phyloP scores from a whole-genome alignment of 768 basidiomycete species.

The Strobilomyces dryophilus region DNA sequence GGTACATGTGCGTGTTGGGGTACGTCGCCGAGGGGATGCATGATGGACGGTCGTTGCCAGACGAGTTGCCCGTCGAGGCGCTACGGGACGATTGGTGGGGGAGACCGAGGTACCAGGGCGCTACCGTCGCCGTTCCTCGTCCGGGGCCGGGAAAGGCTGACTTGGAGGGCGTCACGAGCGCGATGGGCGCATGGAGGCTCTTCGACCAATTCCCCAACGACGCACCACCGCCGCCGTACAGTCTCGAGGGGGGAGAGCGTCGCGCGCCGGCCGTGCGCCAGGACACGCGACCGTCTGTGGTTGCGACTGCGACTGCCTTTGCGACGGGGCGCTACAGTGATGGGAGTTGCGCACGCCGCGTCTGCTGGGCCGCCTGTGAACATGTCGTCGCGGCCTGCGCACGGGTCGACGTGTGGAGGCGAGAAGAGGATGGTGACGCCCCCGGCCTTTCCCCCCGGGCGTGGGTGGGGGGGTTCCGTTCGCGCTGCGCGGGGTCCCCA shows the following conservation, averaged over 20 bases:
- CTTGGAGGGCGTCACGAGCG: slow-evolving; percentile 18
- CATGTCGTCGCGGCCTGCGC: not conserved
- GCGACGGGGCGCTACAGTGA: too few species aligned
- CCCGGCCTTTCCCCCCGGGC: too few species aligned
- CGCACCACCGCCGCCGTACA: slow-evolving; percentile 66
- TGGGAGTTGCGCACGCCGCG: not conserved
- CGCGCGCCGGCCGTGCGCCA: not conserved
- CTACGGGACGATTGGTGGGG: slow-evolving; percentile 71
- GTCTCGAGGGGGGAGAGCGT: slow-evolving; percentile 37
- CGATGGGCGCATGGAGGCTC: slow-evolving; percentile 45
- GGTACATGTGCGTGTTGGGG: slow-evolving; percentile 81
- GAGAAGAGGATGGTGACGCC: not conserved
- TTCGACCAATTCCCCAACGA: slow-evolving; percentile 44
- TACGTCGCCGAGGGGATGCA: slow-evolving; percentile 66
- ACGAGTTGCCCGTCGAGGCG: slow-evolving; percentile 66
- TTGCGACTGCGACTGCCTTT: slow-evolving; percentile 1
- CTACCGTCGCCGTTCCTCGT: too few species aligned
- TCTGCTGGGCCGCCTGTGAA: slow-evolving; percentile 9
- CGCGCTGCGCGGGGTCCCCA: not conserved
- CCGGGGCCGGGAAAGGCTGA: slow-evolving; percentile 23
- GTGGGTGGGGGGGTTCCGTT: too few species aligned
- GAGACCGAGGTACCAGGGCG: slow-evolving; percentile 50
- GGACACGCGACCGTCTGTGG: slow-evolving; percentile 8
- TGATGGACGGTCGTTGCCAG: slow-evolving; percentile 56
- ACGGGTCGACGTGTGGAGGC: not conserved